Percentiles rank a stretch among this genome's conserved stretches.
Conservation (phyloP, 192 early-diverging fungal species). For the Linnemannia schmuckeri region DNA sequence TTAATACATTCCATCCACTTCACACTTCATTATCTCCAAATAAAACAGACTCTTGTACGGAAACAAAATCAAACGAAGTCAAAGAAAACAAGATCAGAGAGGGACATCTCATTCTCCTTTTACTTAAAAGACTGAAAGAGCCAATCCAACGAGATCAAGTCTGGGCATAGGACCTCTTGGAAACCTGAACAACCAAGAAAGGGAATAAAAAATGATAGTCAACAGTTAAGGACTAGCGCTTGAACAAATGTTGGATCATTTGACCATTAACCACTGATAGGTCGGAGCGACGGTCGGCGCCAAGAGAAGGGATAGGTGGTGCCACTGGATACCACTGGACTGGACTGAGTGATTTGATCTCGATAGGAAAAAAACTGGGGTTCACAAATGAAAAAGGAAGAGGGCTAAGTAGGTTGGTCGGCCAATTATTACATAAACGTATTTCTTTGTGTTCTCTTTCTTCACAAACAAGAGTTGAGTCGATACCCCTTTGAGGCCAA, state of each 20-base stretch:
- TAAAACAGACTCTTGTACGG: not conserved
- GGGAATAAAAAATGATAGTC: not conserved
- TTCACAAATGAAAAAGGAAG: not conserved
- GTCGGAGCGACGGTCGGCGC: not conserved
- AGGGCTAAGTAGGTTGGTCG: too few species aligned
- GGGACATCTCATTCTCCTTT: not conserved
- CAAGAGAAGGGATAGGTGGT: not conserved
- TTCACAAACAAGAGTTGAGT: too few species aligned
- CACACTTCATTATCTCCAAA: not conserved
- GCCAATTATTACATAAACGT: too few species aligned
- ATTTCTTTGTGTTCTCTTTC: too few species aligned
- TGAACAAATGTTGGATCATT: not conserved
- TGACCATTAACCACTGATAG: not conserved
- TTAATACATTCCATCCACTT: not conserved
- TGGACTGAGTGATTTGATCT: not conserved
- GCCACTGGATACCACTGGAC: not conserved
- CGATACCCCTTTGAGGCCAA: too few species aligned
- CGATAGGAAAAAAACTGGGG: not conserved
- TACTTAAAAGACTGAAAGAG: not conserved
- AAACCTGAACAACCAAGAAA: not conserved
- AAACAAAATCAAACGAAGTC: not conserved
- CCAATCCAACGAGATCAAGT: not conserved
- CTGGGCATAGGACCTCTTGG: not conserved
- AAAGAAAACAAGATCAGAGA: not conserved
- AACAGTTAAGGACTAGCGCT: not conserved